These are phyloP conservation scores for Colletotrichum sp. DNA, from an alignment of 2,329 filamentous ascomycete species.

Conservation along the genomic window DNA sequence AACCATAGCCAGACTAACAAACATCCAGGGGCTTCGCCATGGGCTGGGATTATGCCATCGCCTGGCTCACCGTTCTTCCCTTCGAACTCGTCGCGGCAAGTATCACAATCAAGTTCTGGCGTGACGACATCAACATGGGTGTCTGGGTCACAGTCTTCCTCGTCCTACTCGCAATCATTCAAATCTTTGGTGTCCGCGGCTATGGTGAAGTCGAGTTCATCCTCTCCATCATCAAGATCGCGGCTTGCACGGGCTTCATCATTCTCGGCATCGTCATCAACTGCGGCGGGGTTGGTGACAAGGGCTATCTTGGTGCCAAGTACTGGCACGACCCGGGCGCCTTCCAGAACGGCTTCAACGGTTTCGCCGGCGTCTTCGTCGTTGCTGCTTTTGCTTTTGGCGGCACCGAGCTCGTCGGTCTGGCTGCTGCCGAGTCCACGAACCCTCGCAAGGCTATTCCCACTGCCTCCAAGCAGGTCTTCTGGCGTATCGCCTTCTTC, in stretches of 20 bases:
- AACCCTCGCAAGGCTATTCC: conserved; percentile 29
- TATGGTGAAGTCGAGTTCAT: conserved; percentile 66
- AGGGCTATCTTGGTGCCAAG: conserved; percentile 24
- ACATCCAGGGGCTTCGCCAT: conserved; percentile 53
- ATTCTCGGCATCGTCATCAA: conserved; percentile 27
- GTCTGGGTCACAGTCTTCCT: conserved; percentile 57
- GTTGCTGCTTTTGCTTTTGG: conserved; percentile 24
- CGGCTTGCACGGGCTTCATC: conserved; percentile 18
- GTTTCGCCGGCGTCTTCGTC: conserved; percentile 26
- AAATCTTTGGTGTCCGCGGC: conserved; percentile 59
- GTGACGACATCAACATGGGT: conserved; percentile 51
- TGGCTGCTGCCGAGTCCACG: conserved; percentile 26
- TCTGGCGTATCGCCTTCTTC: conserved; percentile 27
- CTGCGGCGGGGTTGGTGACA: conserved; percentile 22
- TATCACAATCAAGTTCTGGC: conserved; percentile 74
- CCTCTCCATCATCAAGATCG: conserved; percentile 61
- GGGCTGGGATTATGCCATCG: conserved; percentile 58
- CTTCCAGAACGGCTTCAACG: conserved; percentile 28
- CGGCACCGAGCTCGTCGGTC: conserved; percentile 28
- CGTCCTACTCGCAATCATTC: conserved; percentile 50
- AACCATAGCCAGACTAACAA: conserved; percentile 8
- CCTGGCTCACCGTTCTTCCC: conserved; percentile 74
- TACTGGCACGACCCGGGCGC: conserved; percentile 27
- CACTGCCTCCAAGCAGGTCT: conserved; percentile 28
- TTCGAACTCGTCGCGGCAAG: conserved; percentile 76